Base-by-base conservation (phyloP, 306 rosid species). In the Quercus suber region DNA sequence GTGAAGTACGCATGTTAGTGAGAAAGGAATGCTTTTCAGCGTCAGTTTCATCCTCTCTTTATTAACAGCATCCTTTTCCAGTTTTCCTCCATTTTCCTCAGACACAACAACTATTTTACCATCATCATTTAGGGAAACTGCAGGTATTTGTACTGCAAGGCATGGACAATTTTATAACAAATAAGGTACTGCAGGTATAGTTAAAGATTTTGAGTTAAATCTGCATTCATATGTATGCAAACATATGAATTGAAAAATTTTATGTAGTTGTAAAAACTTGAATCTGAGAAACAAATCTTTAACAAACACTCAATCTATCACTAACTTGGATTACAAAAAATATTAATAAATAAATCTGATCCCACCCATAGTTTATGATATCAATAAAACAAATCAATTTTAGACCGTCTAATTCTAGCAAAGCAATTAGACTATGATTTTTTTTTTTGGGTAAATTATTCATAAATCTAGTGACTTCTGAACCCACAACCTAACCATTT, bases 1-100 rank as follows among this genome's bases (percentile, higher is more conserved):
- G 89, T 92, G 87, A 83, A 94, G 97, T 79, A 89, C 69, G 88
- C 97, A 89, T 33, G 99, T 94, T 76, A 94, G 79, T 25, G 97
- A 92, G 76, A 91, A 88, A 25, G 97, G 99, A 86, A 87, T 76
- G 49, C 83, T 86, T 83, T 61, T 82, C 77, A 94, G 69, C 18
- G 85, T 85, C 79, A 94, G 97, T 68, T 89, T 94, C 81, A 94
- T 89, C 80, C 71, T 92, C 83, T 86, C 97, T 82, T 86, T 89
- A 77, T 94, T 92, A 69, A 92, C 90, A 33, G 80, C 76, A 79
- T 88, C 94, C 77, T 80, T 80, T 55, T 78, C 81, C 60, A 45
- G 78, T 76, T 81, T 92, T 69, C 83, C 87, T 82, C 84, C 91
- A 60, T 86, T 76, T 61, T 91, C 97, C 51, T 88, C 93, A 3